Conservation (phyloP, 371 early-diverging fungal genomes). For the Apophysomyces sp. region DNA sequence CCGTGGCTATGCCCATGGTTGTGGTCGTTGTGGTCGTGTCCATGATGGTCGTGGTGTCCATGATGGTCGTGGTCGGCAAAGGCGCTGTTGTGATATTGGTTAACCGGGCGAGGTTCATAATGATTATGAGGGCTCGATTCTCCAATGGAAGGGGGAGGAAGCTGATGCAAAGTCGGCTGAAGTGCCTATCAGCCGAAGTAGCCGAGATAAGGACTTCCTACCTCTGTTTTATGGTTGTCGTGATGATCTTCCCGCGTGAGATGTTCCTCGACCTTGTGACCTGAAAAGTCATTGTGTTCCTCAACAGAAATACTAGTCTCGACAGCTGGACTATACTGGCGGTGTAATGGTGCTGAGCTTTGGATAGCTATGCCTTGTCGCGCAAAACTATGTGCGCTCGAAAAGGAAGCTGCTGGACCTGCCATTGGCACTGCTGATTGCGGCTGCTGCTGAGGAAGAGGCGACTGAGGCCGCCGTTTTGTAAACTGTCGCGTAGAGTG, state of each 20-base stretch:
- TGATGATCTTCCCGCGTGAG: not conserved
- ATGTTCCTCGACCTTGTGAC: not conserved
- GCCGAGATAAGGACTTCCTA: not conserved
- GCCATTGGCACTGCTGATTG: slow-evolving; percentile 1
- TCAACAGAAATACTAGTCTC: not conserved
- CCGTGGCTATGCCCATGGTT: slow-evolving; percentile 5
- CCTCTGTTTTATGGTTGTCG: not conserved
- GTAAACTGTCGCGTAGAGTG: slow-evolving; percentile 25
- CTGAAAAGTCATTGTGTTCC: not conserved
- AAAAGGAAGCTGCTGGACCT: slow-evolving; percentile 6
- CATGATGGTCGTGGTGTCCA: slow-evolving; percentile 19
- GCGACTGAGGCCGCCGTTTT: slow-evolving; percentile 17
- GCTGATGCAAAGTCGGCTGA: too few relatives aligned
- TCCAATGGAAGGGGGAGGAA: not conserved
- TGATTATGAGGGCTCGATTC: not conserved
- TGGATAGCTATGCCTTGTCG: not conserved
- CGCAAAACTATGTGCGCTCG: not conserved
- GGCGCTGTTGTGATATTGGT: not conserved
- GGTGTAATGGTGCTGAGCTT: not conserved
- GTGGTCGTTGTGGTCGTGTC: slow-evolving; percentile 7
- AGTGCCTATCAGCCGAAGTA: too few relatives aligned
- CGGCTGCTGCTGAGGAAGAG: slow-evolving; percentile 6
- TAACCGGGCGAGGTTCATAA: not conserved
- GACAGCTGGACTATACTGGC: not conserved
- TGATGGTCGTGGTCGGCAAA: slow-evolving; percentile 19